Evolutionary conservation across 2,329 filamentous ascomycete genomes (phyloP).

Genomic region (Fusarium keratoplasticum): DNA sequence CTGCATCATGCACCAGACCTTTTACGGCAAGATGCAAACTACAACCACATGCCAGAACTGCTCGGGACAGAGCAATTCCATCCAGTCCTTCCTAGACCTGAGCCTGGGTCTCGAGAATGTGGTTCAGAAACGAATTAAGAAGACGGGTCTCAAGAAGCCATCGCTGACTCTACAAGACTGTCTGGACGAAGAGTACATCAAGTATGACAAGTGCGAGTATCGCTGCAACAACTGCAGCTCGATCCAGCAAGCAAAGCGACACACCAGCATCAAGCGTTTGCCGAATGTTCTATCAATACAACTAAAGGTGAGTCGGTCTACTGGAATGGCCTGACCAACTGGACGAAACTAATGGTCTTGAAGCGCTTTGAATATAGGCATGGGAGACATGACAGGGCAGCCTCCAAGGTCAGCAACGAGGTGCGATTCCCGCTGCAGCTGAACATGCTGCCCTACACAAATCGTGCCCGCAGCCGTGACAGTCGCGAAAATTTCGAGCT

Average conservation of each 20-base stretch:
- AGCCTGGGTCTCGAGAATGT: conserved; percentile 85
- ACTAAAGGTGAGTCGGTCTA: conserved; percentile 74
- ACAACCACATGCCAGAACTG: conserved; percentile 93
- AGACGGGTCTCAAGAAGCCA: conserved; percentile 60
- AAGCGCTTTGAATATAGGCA: conserved; percentile 80
- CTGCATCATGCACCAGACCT: conserved; percentile 94
- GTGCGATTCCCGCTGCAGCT: conserved; percentile 88
- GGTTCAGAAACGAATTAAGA: conserved; percentile 73
- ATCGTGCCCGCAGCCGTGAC: conserved; percentile 66
- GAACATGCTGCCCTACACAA: conserved; percentile 92
- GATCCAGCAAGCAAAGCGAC: conserved; percentile 83
- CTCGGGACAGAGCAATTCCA: conserved; percentile 81
- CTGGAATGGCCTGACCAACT: not conserved
- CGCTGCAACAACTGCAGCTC: conserved; percentile 84
- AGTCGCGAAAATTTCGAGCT: conserved; percentile 67
- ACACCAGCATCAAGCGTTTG: conserved; percentile 84
- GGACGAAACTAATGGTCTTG: conserved; percentile 2
- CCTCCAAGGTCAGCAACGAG: conserved; percentile 88
- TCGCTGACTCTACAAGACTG: conserved; percentile 74
- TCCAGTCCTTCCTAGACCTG: conserved; percentile 91
- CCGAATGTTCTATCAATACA: conserved; percentile 93
- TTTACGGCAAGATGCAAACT: conserved; percentile 91
- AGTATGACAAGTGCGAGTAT: conserved; percentile 89
- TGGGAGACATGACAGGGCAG: conserved; percentile 72
- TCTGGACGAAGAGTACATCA: conserved; percentile 87